Conservation (phyloP, 495 filamentous ascomycete genomes). For the Immersiella caudata region DNA sequence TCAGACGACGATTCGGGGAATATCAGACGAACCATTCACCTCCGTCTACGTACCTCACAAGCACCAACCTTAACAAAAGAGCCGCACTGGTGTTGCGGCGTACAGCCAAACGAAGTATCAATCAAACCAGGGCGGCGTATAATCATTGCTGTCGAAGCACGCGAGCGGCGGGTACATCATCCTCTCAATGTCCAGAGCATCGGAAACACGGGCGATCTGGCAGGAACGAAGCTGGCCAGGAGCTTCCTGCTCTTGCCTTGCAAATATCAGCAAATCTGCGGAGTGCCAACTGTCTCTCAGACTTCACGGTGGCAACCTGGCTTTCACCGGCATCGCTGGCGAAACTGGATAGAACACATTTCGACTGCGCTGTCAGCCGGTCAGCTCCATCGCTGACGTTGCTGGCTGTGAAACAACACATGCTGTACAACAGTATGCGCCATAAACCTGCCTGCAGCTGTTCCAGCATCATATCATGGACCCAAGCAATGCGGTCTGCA, state of each 20-base stretch:
- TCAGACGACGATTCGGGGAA: too few relatives aligned
- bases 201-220: not conserved
- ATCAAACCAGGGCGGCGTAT: too few relatives aligned
- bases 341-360: not conserved
- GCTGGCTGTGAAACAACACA: not conserved
- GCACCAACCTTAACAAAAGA: too few relatives aligned
- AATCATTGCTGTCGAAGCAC: not conserved
- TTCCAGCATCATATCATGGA: not conserved
- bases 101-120: too few relatives aligned
- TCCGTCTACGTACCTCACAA: too few relatives aligned
- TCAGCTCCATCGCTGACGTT: too few relatives aligned
- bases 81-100: too few relatives aligned
- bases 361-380: not conserved
- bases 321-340: not conserved
- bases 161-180: not conserved
- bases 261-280: not conserved
- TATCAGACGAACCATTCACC: too few relatives aligned
- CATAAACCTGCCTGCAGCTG: too few relatives aligned
- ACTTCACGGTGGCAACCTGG: not conserved
- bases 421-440: not conserved
- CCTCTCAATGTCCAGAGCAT: not conserved
- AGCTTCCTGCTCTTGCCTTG: not conserved
- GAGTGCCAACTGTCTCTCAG: not conserved
- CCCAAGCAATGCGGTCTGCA: not conserved
- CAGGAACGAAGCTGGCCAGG: not conserved